phyloP scores from a whole-genome alignment of 225 moss, liverwort and hornwort genomes.

The Pleurozium schreberi region DNA sequence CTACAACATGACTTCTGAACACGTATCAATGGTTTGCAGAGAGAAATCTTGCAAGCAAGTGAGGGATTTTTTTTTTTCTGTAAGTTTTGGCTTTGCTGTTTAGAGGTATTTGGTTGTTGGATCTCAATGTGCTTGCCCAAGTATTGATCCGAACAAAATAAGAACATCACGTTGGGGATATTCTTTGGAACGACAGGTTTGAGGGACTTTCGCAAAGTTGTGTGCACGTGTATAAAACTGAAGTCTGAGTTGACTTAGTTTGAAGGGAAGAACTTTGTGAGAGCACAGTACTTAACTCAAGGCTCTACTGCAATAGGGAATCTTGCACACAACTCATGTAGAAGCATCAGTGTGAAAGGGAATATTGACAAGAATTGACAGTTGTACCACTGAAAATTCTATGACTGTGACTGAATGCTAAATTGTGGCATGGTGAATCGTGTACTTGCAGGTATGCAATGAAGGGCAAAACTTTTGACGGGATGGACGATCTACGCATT shows the following conservation, averaged over 20 bases:
- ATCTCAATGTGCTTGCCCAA: neutral
- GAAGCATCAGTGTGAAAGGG: neutral
- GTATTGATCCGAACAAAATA: neutral
- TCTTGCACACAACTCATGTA: neutral
- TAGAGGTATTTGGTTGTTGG: neutral
- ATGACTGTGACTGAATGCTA: neutral
- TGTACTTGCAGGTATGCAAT: neutral
- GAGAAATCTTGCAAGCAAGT: neutral
- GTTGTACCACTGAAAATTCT: too few species aligned
- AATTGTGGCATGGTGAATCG: neutral
- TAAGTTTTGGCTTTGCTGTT: neutral
- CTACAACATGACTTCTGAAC: neutral
- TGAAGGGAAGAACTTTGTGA: neutral
- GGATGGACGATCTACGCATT: neutral
- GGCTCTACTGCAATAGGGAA: too few species aligned
- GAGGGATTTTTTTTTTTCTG: neutral
- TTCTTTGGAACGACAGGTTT: neutral
- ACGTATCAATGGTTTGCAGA: neutral
- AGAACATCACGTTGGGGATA: too few species aligned
- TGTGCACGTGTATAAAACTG: too few species aligned
- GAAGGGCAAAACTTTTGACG: neutral
- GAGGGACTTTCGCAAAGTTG: too few species aligned
- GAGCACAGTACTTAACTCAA: too few species aligned
- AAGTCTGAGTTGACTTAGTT: neutral
- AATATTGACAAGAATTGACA: neutral